phyloP scores from a whole-genome alignment of 1,284 basidiomycete genomes.

The Fomes fomentarius region DNA sequence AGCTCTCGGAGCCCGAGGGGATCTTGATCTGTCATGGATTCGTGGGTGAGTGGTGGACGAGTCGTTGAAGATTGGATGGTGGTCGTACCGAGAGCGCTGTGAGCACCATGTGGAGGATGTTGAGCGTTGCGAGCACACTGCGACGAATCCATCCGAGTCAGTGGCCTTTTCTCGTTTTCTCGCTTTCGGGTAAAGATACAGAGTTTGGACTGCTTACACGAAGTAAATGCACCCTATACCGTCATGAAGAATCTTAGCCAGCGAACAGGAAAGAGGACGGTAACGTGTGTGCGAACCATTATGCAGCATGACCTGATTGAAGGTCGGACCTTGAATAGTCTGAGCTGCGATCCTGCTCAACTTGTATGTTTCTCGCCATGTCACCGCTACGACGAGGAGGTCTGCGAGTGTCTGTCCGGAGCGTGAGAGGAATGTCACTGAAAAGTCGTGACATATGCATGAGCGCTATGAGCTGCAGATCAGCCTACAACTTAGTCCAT shows the following conservation, averaged over 20 bases:
- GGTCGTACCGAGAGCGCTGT: not conserved
- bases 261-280: not conserved
- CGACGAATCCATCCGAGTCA: too few relatives aligned
- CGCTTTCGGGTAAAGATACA: too few relatives aligned
- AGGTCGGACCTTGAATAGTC: not conserved
- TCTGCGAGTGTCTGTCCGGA: not conserved
- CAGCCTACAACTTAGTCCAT: not conserved
- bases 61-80: too few relatives aligned
- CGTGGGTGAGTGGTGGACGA: too few relatives aligned
- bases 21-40: not conserved
- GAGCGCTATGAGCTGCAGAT: too few relatives aligned
- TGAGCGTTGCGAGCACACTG: not conserved
- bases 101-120: not conserved
- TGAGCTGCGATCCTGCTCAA: not conserved
- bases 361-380: not conserved
- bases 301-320: not conserved
- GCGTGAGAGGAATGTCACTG: slow-evolving; percentile 1
- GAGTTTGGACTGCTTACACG: not conserved
- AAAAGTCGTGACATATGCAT: too few relatives aligned
- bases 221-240: not conserved
- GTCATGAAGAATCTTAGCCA: not conserved
- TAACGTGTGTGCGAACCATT: not conserved
- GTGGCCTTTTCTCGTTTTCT: too few relatives aligned
- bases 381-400: not conserved
- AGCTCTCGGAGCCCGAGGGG: slow-evolving; percentile 1